These are phyloP conservation scores for Aspergillus ochraceus DNA, from an alignment of 2,329 filamentous ascomycete genomes.

Conservation along the genomic window DNA sequence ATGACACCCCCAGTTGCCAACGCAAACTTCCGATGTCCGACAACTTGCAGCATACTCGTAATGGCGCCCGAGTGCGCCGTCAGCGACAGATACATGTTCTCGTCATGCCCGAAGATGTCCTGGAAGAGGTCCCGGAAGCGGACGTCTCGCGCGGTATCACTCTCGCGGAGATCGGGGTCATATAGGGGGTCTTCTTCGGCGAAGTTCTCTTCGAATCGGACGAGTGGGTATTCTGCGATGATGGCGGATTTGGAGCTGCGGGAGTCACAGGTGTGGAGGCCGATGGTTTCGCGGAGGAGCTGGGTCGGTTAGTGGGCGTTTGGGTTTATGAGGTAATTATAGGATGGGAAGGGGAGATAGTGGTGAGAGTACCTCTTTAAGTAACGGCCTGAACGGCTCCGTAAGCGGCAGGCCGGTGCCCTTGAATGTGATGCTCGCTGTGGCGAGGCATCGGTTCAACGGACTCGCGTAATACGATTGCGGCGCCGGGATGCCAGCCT, in stretches of 20 bases:
- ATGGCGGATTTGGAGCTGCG: conserved; percentile 54
- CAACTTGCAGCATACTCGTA: conserved; percentile 50
- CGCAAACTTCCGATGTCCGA: conserved; percentile 49
- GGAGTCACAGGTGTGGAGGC: conserved; percentile 62
- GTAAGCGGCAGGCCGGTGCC: conserved; percentile 47
- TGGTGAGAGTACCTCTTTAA: conserved; percentile 52
- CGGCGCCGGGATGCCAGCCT: conserved; percentile 52
- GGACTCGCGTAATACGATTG: conserved; percentile 60
- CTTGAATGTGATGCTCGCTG: conserved; percentile 56
- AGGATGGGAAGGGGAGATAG: no score
- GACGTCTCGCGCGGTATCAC: conserved; percentile 47
- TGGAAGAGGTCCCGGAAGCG: conserved; percentile 50
- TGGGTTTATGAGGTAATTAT: neutral
- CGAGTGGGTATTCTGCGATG: conserved; percentile 49
- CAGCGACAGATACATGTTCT: conserved; percentile 52
- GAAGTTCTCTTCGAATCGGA: conserved; percentile 55
- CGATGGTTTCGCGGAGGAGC: conserved; percentile 59
- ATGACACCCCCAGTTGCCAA: conserved; percentile 54
- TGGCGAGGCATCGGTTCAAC: conserved; percentile 58
- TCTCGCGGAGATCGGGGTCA: conserved; percentile 51
- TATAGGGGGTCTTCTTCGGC: conserved; percentile 56
- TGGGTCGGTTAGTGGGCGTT: conserved; percentile 14
- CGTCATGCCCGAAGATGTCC: conserved; percentile 53
- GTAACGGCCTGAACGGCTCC: conserved; percentile 51
- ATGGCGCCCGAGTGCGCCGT: conserved; percentile 63